A percentile compares a stretch with the other conserved stretches of the same genome.
Evolutionary conservation across 148 eudicot genomes (phyloP).

Genomic region (Rhododendron griersonianum): DNA sequence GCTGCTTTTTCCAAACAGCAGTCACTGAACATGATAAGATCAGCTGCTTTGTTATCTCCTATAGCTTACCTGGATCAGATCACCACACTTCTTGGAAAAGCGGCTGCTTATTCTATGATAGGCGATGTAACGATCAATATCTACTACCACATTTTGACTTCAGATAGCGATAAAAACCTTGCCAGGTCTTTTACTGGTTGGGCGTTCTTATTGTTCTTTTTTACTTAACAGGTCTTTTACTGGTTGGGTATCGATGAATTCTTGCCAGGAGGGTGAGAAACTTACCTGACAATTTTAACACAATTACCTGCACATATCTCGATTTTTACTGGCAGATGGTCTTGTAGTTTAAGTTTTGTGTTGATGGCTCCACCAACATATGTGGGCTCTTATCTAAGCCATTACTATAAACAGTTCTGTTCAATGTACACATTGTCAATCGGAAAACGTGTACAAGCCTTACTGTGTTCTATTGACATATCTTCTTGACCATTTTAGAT

Average conservation of each 20-base stretch:
- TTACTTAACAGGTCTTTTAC: conserved; percentile 26
- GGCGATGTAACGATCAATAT: conserved; percentile 28
- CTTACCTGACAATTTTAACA: neutral
- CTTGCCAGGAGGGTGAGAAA: conserved; percentile 41
- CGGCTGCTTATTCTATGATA: conserved; percentile 30
- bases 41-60: conserved; percentile 47
- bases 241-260: conserved; percentile 44
- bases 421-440: neutral
- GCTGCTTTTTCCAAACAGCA: conserved; percentile 35
- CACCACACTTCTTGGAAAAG: conserved; percentile 26
- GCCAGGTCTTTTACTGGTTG: conserved; percentile 34
- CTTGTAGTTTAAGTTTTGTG: no score
- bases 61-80: conserved; percentile 44
- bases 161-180: neutral
- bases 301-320: neutral
- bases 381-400: no score
- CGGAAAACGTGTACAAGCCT: neutral
- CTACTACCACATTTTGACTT: neutral
- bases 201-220: neutral
- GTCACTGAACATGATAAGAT: conserved; percentile 31
- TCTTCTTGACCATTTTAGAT: neutral
- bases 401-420: no score
- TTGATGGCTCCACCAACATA: no score
- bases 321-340: no score
- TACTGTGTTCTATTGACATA: neutral